phyloP scores from a whole-genome alignment of 495 filamentous ascomycete genomes.

The Penicillium mononematosum region DNA sequence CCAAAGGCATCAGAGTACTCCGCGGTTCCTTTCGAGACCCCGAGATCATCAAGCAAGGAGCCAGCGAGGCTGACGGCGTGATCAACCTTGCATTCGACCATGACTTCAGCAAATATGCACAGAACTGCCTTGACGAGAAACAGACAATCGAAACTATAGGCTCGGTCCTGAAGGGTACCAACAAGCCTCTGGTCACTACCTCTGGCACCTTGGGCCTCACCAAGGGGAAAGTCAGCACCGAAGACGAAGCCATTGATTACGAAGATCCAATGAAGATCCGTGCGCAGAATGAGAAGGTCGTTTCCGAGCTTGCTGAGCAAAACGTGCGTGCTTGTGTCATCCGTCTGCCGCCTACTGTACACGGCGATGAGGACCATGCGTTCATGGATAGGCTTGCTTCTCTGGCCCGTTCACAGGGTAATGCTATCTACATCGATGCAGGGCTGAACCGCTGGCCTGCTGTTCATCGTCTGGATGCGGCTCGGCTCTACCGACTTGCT shows the following conservation, averaged over 20 bases:
- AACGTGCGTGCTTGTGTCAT: constrained; percentile 38
- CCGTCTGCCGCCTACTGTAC: constrained; percentile 43
- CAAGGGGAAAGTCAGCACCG: constrained; percentile 31
- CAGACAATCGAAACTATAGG: constrained; percentile 41
- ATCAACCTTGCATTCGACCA: constrained; percentile 49
- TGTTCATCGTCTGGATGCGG: constrained; percentile 43
- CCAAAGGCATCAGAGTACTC: constrained; percentile 32
- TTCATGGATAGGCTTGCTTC: constrained; percentile 35
- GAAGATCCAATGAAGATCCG: constrained; percentile 23
- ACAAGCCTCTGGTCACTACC: constrained; percentile 43
- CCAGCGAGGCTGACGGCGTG: constrained; percentile 38
- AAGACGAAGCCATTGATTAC: constrained; percentile 28
- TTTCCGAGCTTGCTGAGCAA: constrained; percentile 25
- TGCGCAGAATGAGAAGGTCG: constrained; percentile 29
- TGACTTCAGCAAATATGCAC: constrained; percentile 39
- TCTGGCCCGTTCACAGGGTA: constrained; percentile 32
- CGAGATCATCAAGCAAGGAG: constrained; percentile 35
- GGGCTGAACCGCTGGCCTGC: constrained; percentile 45
- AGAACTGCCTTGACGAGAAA: constrained; percentile 30
- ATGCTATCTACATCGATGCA: constrained; percentile 42
- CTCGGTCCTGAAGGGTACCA: constrained; percentile 29
- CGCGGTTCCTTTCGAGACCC: constrained; percentile 40
- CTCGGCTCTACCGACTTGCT: constrained; percentile 39
- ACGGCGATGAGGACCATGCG: constrained; percentile 39
- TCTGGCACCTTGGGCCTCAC: constrained; percentile 40